Evolutionary conservation across 495 filamentous ascomycete genomes (phyloP).

Genomic region (Terfezia boudieri): DNA sequence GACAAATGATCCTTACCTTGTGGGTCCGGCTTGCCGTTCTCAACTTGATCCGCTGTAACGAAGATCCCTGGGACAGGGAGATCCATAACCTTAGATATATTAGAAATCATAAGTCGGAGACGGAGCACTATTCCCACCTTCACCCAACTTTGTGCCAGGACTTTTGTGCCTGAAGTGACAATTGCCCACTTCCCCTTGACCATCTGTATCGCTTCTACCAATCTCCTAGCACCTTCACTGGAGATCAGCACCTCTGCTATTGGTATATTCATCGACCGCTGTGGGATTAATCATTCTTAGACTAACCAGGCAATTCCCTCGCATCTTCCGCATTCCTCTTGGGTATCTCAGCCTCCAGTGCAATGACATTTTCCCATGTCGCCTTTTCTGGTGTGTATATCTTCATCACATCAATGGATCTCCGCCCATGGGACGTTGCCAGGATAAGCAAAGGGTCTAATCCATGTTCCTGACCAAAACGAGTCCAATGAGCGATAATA

Average conservation of each 20-base stretch:
- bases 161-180: constrained; percentile 68
- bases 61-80: constrained; percentile 52
- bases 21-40: constrained; percentile 70
- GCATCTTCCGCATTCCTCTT: not conserved
- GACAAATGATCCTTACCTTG: constrained; percentile 25
- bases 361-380: constrained; percentile 50
- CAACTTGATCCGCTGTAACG: constrained; percentile 69
- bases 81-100: constrained; percentile 24
- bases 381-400: constrained; percentile 25
- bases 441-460: constrained; percentile 64
- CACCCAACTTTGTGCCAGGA: constrained; percentile 73
- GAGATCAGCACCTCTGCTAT: too few relatives aligned
- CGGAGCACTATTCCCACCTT: constrained; percentile 23
- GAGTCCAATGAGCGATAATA: constrained; percentile 80
- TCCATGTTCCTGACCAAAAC: constrained; percentile 60
- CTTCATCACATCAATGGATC: constrained; percentile 47
- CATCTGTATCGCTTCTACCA: constrained; percentile 36
- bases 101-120: not conserved
- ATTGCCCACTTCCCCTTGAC: constrained; percentile 58
- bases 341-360: not conserved
- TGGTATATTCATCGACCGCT: too few relatives aligned
- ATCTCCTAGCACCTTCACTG: constrained; percentile 28
- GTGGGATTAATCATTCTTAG: too few relatives aligned
- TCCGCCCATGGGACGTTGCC: constrained; percentile 67
- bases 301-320: not conserved